Evolutionary conservation across 495 filamentous ascomycete species (phyloP), one percentile per base, ranked within the genome.

Genomic region (Parmelia sp.): DNA sequence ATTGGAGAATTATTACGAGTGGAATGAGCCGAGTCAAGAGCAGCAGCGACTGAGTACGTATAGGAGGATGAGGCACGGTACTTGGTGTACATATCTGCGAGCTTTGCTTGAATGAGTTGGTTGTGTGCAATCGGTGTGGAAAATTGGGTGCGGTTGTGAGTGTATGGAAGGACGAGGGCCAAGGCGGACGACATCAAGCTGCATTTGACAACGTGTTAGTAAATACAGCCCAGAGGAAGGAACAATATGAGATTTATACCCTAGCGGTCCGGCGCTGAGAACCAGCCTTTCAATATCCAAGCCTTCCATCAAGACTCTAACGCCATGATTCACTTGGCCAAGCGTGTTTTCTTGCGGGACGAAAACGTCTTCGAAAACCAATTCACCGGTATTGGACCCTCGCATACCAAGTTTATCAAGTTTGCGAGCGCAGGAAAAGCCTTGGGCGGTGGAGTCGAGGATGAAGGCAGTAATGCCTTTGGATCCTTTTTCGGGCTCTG

Each of bases 371-470:
- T 96, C 91, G 69, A 98, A 96, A 57, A 95, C 79, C 17, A 98
- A 81, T 76, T 98, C 94, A 68, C 94, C 95, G 9, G 95, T 97
- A 76, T 98, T 97, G 44, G 87, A 91, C 59, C 94, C 94, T 33
- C 94, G 87, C 94, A 98, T 98, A 61, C 94, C 94, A 67, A 98
- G 88, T 77, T 98, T 98, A 77, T 98, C 95, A 12, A 98, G 85
- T 76, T 97, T 98, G 40, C 91, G 85, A 29, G 90, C 84, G 71
- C 88, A 91, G 57, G 86, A 89, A 79, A 97, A 97, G 65, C 94
- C 94, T 11, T 83, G 69, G 57, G 84, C 80, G 23, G 74, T 71
- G 31, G 85, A 88, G 70, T 96, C 86, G 29, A 97, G 89, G 55
- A 98, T 80, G 75, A 97, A 96, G 45, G 93, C 94, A 0, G 93